These are phyloP conservation scores for Talaromyces albobiverticillius DNA, from an alignment of 2,329 filamentous ascomycete species.

Conservation along the genomic window DNA sequence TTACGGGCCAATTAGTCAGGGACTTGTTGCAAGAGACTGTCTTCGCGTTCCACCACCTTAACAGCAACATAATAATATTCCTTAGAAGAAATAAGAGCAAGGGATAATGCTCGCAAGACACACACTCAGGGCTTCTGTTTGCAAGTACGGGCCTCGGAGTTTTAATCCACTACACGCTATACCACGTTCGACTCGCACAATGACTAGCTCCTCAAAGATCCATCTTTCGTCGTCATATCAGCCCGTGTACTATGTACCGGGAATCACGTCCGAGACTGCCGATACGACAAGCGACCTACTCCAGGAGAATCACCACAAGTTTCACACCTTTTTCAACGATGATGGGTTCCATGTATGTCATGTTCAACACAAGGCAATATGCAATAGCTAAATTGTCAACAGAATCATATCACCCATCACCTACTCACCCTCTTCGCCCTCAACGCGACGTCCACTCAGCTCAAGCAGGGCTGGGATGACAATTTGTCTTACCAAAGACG, in stretches of 20 bases:
- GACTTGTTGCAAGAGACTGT: too few species aligned
- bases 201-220: neutral
- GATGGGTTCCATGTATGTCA: slow-evolving; percentile 64
- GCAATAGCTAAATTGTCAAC: neutral
- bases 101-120: neutral
- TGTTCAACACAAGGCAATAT: neutral
- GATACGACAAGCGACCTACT: slow-evolving; percentile 57
- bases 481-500: slow-evolving; percentile 67
- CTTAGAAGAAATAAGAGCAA: neutral
- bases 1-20: too few species aligned
- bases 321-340: slow-evolving; percentile 79
- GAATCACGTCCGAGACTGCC: neutral
- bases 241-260: neutral
- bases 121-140: neutral
- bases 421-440: slow-evolving; percentile 74
- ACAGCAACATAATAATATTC: too few species aligned
- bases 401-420: slow-evolving; percentile 74
- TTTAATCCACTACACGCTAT: neutral
- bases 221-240: slow-evolving; percentile 1
- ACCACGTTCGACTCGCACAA: neutral
- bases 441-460: slow-evolving; percentile 57
- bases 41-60: too few species aligned
- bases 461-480: slow-evolving; percentile 62
- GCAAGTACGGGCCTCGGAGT: neutral
- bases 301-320: slow-evolving; percentile 69